phyloP scores from a whole-genome alignment of 371 early-diverging fungal genomes.

The Actinomortierella wolfii region DNA sequence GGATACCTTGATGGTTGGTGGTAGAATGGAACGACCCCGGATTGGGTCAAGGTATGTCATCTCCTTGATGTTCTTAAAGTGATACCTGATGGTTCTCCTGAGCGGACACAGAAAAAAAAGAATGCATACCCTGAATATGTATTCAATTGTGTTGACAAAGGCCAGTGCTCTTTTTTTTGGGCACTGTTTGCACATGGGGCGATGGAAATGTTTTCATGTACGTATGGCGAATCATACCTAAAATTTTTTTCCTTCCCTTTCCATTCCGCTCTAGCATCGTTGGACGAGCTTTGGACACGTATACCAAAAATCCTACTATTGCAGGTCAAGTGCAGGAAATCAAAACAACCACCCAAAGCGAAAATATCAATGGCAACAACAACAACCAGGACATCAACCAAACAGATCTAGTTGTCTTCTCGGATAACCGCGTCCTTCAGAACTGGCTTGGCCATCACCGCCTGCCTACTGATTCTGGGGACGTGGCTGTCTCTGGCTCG shows the following conservation, averaged over 20 bases:
- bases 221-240: too few species aligned
- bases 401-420: slow-evolving; percentile 41
- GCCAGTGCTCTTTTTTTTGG: background rate
- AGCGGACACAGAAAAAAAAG: too few species aligned
- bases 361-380: too few species aligned
- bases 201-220: too few species aligned
- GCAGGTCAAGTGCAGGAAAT: slow-evolving; percentile 33
- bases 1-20: slow-evolving; percentile 60
- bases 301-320: slow-evolving; percentile 43
- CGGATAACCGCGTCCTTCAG: slow-evolving; percentile 41
- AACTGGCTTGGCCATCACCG: slow-evolving; percentile 43
- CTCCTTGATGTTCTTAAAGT: too few species aligned
- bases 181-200: too few species aligned
- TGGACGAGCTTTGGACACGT: slow-evolving; percentile 37
- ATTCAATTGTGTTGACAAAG: too few species aligned
- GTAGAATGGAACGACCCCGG: slow-evolving; percentile 39
- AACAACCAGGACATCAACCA: slow-evolving; percentile 32
- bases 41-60: slow-evolving; percentile 27
- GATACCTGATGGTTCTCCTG: too few species aligned
- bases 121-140: too few species aligned
- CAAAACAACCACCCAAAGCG: background rate
- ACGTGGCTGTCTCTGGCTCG: background rate
- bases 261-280: slow-evolving; percentile 18
- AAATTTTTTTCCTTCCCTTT: background rate
- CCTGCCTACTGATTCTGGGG: background rate